A percentile compares a stretch with the other conserved stretches of the same genome.
phyloP scores from a whole-genome alignment of 345 rosid species.

The Brassica incana region DNA sequence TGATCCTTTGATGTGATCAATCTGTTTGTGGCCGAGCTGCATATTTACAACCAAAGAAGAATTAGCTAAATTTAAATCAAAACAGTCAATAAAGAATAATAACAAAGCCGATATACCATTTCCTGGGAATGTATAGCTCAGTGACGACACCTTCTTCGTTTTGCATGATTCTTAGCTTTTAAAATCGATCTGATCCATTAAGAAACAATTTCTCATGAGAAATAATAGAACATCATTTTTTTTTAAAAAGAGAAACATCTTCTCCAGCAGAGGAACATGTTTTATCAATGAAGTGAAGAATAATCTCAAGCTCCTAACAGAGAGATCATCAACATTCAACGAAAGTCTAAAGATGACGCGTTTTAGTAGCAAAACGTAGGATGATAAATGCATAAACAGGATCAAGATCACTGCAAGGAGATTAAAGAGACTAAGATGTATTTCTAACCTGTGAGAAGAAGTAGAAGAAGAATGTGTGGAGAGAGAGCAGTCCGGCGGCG shows the following conservation, averaged over 20 bases:
- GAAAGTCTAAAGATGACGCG: neutral
- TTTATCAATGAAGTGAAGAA: neutral
- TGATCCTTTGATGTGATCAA: conserved; percentile 73
- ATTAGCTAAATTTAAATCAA: neutral
- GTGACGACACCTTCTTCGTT: conserved; percentile 88
- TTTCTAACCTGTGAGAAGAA: conserved; percentile 8
- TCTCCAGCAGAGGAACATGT: neutral
- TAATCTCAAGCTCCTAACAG: neutral
- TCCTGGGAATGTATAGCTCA: conserved; percentile 92
- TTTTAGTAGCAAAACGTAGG: neutral
- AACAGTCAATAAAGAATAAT: neutral
- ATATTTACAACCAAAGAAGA: conserved; percentile 8
- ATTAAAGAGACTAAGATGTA: neutral
- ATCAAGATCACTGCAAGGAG: neutral
- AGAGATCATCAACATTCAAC: neutral
- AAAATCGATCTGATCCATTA: conserved; percentile 5
- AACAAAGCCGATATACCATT: conserved; percentile 50
- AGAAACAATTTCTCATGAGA: neutral
- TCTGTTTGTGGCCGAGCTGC: conserved; percentile 73
- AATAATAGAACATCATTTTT: neutral
- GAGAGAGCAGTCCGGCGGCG: conserved; percentile 23
- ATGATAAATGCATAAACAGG: neutral
- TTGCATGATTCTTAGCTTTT: conserved; percentile 55
- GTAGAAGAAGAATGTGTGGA: neutral
- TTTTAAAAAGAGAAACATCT: neutral